A percentile compares a stretch with the other conserved stretches of the same genome.
Conservation (phyloP, 1,284 basidiomycete genomes). For the Tilletia setariae region DNA sequence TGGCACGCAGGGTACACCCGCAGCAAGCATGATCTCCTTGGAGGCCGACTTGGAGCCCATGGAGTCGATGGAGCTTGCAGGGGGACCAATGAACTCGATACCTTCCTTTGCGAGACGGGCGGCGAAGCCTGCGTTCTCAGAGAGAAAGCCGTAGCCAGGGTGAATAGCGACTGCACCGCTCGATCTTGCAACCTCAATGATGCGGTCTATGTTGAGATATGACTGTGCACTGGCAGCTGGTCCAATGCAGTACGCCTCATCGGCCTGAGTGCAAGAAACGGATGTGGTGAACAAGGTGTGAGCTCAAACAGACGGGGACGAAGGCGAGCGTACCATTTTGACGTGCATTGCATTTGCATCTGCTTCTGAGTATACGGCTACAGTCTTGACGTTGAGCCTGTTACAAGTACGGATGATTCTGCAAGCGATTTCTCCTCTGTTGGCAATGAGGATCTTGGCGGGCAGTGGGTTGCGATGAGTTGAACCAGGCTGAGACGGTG, state of each 20-base stretch:
- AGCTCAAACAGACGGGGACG: constrained; percentile 5
- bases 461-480: constrained; percentile 25
- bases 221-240: constrained; percentile 81
- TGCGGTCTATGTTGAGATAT: constrained; percentile 84
- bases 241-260: constrained; percentile 90
- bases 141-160: constrained; percentile 86
- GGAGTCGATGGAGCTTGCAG: constrained; percentile 57
- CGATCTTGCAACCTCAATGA: constrained; percentile 72
- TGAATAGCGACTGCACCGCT: constrained; percentile 70
- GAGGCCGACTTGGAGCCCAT: constrained; percentile 73
- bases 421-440: constrained; percentile 88
- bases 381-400: constrained; percentile 80
- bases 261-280: constrained; percentile 65
- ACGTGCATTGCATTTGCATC: constrained; percentile 75
- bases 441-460: constrained; percentile 44
- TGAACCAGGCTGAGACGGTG: constrained; percentile 16
- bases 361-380: constrained; percentile 83
- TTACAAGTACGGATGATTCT: constrained; percentile 84
- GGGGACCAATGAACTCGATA: constrained; percentile 55
- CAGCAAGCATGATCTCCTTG: constrained; percentile 84
- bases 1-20: constrained; percentile 87
- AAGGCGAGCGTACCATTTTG: constrained; percentile 13
- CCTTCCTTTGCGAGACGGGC: constrained; percentile 31
- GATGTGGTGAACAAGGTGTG: constrained; percentile 54
- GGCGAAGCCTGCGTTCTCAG: constrained; percentile 54